Conservation (phyloP, 352 stramenopile genomes). For the Pythium myriotylum region DNA sequence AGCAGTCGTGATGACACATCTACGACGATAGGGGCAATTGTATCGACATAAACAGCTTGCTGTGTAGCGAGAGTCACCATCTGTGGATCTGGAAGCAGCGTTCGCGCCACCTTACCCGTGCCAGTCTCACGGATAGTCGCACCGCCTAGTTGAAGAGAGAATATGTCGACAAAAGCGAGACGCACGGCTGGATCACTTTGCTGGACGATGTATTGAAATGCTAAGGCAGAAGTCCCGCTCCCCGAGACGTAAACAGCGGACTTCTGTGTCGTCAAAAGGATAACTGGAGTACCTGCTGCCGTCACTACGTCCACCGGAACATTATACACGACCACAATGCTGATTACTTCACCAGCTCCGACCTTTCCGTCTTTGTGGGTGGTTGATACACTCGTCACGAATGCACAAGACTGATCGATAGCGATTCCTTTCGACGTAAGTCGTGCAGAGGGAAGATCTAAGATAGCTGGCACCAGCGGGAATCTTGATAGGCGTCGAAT, state of each 20-base stretch:
- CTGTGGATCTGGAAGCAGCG: conserved; percentile 35
- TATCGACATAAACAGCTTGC: conserved; percentile 40
- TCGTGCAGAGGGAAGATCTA: conserved; percentile 41
- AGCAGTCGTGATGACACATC: conserved; percentile 41
- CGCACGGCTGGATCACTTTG: conserved; percentile 31
- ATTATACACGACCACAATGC: conserved; percentile 57
- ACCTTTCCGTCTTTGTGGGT: conserved; percentile 53
- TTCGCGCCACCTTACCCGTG: conserved; percentile 34
- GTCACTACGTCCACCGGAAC: conserved; percentile 46
- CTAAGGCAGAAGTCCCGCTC: conserved; percentile 37
- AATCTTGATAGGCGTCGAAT: conserved; percentile 45
- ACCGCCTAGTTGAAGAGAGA: conserved; percentile 50
- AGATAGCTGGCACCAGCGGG: conserved; percentile 41
- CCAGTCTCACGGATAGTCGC: conserved; percentile 32
- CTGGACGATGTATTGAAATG: conserved; percentile 61
- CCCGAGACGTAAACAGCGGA: conserved; percentile 49
- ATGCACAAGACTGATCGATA: conserved; percentile 52
- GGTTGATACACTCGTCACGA: conserved; percentile 37
- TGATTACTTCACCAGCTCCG: conserved; percentile 61
- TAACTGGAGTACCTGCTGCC: conserved; percentile 34
- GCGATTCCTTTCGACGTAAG: conserved; percentile 58
- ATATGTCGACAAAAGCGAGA: conserved; percentile 45
- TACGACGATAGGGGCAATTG: conserved; percentile 34
- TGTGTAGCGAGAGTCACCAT: conserved; percentile 14
- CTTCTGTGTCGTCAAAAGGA: conserved; percentile 44